These are phyloP conservation scores for Hypoxylon rickii DNA, from an alignment of 495 filamentous ascomycete genomes.

Conservation along the genomic window DNA sequence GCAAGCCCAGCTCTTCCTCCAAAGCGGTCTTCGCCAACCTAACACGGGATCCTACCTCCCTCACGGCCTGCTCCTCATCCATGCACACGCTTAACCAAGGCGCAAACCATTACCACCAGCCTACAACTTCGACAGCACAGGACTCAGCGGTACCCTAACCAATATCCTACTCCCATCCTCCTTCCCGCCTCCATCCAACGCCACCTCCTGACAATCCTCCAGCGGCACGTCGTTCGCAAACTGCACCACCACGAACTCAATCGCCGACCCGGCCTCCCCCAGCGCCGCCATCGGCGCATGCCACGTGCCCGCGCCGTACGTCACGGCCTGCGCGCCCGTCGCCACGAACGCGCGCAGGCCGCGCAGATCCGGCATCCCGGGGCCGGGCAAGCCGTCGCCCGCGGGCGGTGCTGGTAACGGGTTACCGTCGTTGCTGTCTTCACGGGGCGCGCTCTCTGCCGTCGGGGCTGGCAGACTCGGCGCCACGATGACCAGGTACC, in stretches of 20 bases:
- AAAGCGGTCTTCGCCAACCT: too few relatives aligned
- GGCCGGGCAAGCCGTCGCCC: slow-evolving; percentile 46
- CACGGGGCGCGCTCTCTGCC: too few relatives aligned
- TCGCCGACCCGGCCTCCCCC: slow-evolving; percentile 65
- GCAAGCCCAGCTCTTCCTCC: too few relatives aligned
- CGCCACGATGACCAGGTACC: slow-evolving; percentile 90
- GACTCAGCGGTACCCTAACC: slow-evolving; percentile 4
- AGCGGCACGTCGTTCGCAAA: slow-evolving; percentile 79
- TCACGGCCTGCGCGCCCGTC: slow-evolving; percentile 80
- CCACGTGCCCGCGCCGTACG: slow-evolving; percentile 91
- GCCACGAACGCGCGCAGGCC: slow-evolving; percentile 79
- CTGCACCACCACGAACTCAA: slow-evolving; percentile 83
- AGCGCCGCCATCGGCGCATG: slow-evolving; percentile 96
- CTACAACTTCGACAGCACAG: slow-evolving; percentile 12
- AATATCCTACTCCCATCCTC: slow-evolving; percentile 9
- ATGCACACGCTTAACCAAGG: background rate
- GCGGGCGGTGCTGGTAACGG: slow-evolving; percentile 39
- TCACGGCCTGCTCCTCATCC: background rate
- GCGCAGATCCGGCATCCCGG: slow-evolving; percentile 73
- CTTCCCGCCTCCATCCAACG: slow-evolving; percentile 44
- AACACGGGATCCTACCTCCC: too few relatives aligned
- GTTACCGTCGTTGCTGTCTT: slow-evolving; percentile 43
- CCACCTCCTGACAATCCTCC: slow-evolving; percentile 91
- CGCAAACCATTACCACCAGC: background rate
- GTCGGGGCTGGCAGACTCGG: slow-evolving; percentile 60